Evolutionary conservation across 768 basidiomycete genomes (phyloP).

Genomic region (Suillus clintonianus): DNA sequence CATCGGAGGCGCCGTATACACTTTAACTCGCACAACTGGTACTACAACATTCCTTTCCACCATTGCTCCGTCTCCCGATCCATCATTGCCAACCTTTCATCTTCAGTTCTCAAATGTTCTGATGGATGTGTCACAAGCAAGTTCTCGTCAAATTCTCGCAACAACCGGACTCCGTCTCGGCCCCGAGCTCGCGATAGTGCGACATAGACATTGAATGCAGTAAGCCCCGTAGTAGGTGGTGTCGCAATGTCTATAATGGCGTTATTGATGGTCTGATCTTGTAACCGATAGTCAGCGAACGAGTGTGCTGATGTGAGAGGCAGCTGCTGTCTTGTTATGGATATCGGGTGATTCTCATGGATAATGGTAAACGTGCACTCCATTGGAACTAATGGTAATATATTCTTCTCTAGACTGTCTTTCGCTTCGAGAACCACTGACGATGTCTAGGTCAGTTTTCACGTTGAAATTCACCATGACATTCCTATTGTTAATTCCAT

Average conservation of each 20-base stretch:
- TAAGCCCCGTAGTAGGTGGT: conserved; percentile 33
- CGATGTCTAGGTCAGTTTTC: conserved; percentile 40
- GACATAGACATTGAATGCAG: conserved; percentile 41
- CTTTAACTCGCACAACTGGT: too few species aligned
- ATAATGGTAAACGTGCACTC: conserved; percentile 16
- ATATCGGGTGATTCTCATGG: background rate
- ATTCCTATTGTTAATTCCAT: background rate
- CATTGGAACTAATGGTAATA: conserved; percentile 33
- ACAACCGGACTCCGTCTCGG: conserved; percentile 26
- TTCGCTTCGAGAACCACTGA: conserved; percentile 37
- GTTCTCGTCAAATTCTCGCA: conserved; percentile 28
- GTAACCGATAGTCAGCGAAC: conserved; percentile 43
- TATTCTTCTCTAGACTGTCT: conserved; percentile 28
- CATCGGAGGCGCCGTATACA: too few species aligned
- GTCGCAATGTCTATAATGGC: conserved; percentile 40
- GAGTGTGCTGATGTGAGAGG: conserved; percentile 40
- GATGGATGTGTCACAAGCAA: conserved; percentile 16
- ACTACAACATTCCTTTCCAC: too few species aligned
- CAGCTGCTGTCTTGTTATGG: conserved; percentile 24
- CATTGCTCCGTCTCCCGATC: too few species aligned
- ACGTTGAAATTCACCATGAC: conserved; percentile 29
- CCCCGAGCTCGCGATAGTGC: conserved; percentile 37
- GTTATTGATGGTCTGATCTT: conserved; percentile 40
- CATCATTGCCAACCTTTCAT: too few species aligned
- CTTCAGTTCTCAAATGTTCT: conserved; percentile 1